Evolutionary conservation across 108 stramenopile genomes (phyloP).

Genomic region (Skeletonema grethae): DNA sequence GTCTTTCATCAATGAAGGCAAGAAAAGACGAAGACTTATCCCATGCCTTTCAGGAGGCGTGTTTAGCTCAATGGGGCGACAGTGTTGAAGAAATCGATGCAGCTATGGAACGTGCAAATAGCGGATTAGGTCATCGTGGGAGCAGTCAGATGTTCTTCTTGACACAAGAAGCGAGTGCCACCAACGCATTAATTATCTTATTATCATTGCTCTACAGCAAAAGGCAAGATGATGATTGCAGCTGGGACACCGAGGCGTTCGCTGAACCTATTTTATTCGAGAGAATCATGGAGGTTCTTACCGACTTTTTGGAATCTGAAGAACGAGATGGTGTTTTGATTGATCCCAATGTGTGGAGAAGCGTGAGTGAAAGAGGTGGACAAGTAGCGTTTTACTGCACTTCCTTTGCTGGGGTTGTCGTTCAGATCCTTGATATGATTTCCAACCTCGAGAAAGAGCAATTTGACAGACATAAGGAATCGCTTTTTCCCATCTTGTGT

Average conservation of each 20-base stretch:
- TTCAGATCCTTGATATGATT: conserved; percentile 66
- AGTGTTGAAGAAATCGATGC: conserved; percentile 76
- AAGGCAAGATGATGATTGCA: conserved; percentile 3
- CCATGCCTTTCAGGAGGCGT: conserved; percentile 80
- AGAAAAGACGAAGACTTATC: conserved; percentile 65
- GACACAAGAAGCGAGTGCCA: conserved; percentile 85
- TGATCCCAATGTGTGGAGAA: conserved; percentile 82
- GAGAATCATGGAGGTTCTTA: conserved; percentile 63
- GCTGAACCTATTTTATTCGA: conserved; percentile 67
- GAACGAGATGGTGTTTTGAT: conserved; percentile 61
- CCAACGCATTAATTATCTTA: conserved; percentile 62
- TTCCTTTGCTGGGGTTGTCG: conserved; percentile 77
- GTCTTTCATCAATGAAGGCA: conserved; percentile 55
- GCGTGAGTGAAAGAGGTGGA: conserved; percentile 70
- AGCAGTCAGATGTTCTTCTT: conserved; percentile 88
- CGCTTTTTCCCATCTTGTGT: conserved; percentile 73
- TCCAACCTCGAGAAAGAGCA: conserved; percentile 53
- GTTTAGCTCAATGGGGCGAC: conserved; percentile 75
- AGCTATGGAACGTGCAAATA: conserved; percentile 51
- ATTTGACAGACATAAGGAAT: conserved; percentile 56
- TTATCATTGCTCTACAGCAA: conserved; percentile 61
- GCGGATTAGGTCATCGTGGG: conserved; percentile 60
- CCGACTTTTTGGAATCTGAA: conserved; percentile 75
- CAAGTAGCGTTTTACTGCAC: conserved; percentile 86
- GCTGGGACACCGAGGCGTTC: conserved; percentile 62